These are phyloP conservation scores for Pilobolus umbonatus DNA, from an alignment of 192 early-diverging fungal genomes.

Conservation along the genomic window DNA sequence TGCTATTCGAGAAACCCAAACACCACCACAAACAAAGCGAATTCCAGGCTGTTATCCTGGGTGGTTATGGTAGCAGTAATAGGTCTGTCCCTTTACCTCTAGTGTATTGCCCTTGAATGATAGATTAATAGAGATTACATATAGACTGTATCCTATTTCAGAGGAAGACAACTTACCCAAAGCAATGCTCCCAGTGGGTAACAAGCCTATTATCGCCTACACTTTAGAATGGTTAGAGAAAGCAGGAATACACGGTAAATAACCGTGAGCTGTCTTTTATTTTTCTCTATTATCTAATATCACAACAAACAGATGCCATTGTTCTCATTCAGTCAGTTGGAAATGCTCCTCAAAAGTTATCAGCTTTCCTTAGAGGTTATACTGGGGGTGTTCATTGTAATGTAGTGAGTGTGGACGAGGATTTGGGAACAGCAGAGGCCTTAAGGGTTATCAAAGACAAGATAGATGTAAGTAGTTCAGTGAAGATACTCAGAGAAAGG, in stretches of 20 bases:
- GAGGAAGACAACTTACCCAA: slow-evolving; percentile 85
- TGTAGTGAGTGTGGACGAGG: slow-evolving; percentile 60
- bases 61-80: slow-evolving; percentile 56
- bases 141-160: slow-evolving; percentile 69
- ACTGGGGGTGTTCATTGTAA: slow-evolving; percentile 57
- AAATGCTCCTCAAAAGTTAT: slow-evolving; percentile 58
- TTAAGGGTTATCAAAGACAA: slow-evolving; percentile 73
- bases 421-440: slow-evolving; percentile 78
- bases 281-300: not conserved
- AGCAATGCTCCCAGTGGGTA: slow-evolving; percentile 89
- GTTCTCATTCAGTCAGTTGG: slow-evolving; percentile 64
- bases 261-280: too few relatives aligned
- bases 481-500: not conserved
- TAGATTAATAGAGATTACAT: not conserved
- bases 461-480: slow-evolving; percentile 61
- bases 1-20: slow-evolving; percentile 34
- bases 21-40: slow-evolving; percentile 41
- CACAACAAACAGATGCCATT: slow-evolving; percentile 59
- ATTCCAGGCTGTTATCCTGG: slow-evolving; percentile 66
- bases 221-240: slow-evolving; percentile 91
- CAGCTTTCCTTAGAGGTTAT: slow-evolving; percentile 61
- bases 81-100: slow-evolving; percentile 33
- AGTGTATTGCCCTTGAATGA: not conserved
- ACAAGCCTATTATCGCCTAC: slow-evolving; percentile 94
- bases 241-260: slow-evolving; percentile 57